Percentiles rank a stretch among this genome's conserved stretches.
Evolutionary conservation across 345 rosid species (phyloP).

Genomic region (Eucalyptus decipiens): DNA sequence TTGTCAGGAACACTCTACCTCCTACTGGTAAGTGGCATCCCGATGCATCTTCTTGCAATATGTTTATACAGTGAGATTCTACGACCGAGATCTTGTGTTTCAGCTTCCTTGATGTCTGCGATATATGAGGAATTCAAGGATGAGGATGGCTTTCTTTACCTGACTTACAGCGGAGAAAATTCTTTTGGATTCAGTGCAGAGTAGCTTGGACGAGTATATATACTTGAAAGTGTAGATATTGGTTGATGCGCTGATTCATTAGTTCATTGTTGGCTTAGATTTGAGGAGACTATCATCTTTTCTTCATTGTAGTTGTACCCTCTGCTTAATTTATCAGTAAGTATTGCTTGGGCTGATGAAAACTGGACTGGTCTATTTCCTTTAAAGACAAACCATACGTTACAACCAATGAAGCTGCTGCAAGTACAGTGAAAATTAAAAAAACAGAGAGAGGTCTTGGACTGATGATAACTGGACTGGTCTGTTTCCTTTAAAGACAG

Average conservation of each 20-base stretch:
- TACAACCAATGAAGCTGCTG: not conserved
- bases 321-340: not conserved
- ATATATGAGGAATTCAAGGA: slow-evolving; percentile 57
- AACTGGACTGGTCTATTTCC: not conserved
- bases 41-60: not conserved
- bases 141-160: slow-evolving; percentile 67
- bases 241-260: slow-evolving; percentile 11
- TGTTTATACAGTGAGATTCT: not conserved
- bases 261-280: not conserved
- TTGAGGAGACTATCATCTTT: not conserved
- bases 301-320: not conserved
- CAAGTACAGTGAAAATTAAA: not conserved
- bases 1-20: slow-evolving; percentile 55
- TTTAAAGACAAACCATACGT: not conserved
- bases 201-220: not conserved
- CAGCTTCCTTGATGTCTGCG: slow-evolving; percentile 58
- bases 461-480: not conserved
- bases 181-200: slow-evolving; percentile 28
- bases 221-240: not conserved
- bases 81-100: not conserved
- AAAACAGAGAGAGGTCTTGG: not conserved
- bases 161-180: slow-evolving; percentile 72
- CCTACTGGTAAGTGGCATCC: slow-evolving; percentile 30
- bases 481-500: not conserved
- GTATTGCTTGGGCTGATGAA: not conserved